Conservation (phyloP, 768 basidiomycete genomes). For the Hortiboletus flavorubellus region DNA sequence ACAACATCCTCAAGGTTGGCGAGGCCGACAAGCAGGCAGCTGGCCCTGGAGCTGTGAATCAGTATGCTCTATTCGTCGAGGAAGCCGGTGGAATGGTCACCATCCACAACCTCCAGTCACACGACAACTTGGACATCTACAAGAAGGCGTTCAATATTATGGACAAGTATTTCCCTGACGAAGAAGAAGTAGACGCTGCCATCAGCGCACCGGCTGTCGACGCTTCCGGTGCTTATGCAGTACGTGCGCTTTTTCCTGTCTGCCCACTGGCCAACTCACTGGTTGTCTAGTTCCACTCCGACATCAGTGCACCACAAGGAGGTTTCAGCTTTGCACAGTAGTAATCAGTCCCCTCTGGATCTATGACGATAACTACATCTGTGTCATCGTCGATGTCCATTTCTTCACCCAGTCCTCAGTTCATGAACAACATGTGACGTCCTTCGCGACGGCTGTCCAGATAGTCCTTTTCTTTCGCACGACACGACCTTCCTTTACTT, state of each 20-base stretch:
- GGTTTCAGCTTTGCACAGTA: constrained; percentile 92
- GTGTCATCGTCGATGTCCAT: neutral
- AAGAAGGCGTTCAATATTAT: constrained; percentile 99
- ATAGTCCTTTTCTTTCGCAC: constrained; percentile 11
- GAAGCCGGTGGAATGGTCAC: constrained; percentile 99
- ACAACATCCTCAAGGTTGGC: constrained; percentile 97
- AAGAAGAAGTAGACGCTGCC: constrained; percentile 87
- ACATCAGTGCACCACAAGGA: constrained; percentile 86
- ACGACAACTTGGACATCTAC: constrained; percentile 99
- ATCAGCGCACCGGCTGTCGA: constrained; percentile 76
- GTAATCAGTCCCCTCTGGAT: constrained; percentile 24
- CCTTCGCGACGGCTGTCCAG: constrained; percentile 10
- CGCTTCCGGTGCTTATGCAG: constrained; percentile 69
- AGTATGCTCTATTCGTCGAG: constrained; percentile 93
- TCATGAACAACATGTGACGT: constrained; percentile 21
- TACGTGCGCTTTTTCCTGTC: constrained; percentile 35
- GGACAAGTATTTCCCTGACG: constrained; percentile 98
- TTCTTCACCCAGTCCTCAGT: constrained; percentile 17
- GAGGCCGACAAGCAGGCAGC: constrained; percentile 87
- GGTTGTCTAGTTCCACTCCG: constrained; percentile 67
- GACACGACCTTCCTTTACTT: constrained; percentile 7
- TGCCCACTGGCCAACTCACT: constrained; percentile 4
- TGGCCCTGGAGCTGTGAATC: constrained; percentile 82
- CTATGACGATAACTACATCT: constrained; percentile 1
- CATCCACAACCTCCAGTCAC: constrained; percentile 98